Percentiles rank a stretch among this genome's conserved stretches.
Evolutionary conservation across 768 basidiomycete species (phyloP).

Genomic region (Sporobolomyces phaffii): DNA sequence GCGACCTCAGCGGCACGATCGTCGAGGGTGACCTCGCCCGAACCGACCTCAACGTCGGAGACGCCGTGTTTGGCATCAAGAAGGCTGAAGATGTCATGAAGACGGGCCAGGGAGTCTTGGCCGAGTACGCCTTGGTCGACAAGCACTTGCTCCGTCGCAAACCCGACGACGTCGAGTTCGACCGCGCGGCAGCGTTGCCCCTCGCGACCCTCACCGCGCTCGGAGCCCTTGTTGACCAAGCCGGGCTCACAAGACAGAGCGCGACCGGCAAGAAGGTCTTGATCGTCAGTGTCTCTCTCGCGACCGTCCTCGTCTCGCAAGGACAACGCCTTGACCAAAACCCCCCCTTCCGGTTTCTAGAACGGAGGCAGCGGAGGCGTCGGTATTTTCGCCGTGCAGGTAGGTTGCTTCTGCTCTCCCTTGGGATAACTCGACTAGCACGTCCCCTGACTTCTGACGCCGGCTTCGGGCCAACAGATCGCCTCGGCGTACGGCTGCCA

Average conservation of each 20-base stretch:
- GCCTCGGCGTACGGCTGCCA: conserved; percentile 24
- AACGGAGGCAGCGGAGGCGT: conserved; percentile 31
- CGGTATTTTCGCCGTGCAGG: conserved; percentile 20
- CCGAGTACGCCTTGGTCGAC: conserved; percentile 56
- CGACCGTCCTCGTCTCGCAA: too few species aligned
- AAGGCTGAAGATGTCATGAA: conserved; percentile 46
- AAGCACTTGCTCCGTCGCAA: conserved; percentile 49
- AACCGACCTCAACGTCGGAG: conserved; percentile 56
- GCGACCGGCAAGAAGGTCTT: conserved; percentile 15
- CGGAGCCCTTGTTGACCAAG: conserved; percentile 53
- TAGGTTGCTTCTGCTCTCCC: too few species aligned
- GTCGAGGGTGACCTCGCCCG: conserved; percentile 53
- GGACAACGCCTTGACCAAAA: too few species aligned
- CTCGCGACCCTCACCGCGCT: conserved; percentile 60
- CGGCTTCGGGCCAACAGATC: conserved; percentile 3
- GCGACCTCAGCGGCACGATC: conserved; percentile 62
- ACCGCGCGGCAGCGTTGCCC: conserved; percentile 59
- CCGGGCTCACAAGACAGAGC: conserved; percentile 6
- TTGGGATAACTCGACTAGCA: too few species aligned
- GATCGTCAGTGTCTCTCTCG: too few species aligned
- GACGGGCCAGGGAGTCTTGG: conserved; percentile 56
- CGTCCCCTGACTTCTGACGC: not conserved
- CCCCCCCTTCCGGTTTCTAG: not conserved
- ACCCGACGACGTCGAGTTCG: conserved; percentile 54
- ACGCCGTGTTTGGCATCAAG: conserved; percentile 61